Evolutionary conservation across 2,329 filamentous ascomycete genomes (phyloP).

Genomic region (Claviceps sp.): DNA sequence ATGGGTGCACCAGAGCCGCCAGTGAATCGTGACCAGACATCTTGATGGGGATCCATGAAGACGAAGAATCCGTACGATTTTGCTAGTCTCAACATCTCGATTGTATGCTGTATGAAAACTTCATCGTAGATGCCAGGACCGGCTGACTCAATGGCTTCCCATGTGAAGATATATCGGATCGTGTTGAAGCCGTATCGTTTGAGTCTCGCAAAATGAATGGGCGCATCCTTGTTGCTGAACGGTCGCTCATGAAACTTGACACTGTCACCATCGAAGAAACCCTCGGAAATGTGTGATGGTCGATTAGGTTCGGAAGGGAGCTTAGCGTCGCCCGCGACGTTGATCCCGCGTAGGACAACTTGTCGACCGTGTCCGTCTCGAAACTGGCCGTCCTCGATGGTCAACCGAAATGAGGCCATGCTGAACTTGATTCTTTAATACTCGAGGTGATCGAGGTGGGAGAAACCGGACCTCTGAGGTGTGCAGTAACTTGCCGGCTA

Average conservation of each 20-base stretch:
- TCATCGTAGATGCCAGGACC: conserved; percentile 91
- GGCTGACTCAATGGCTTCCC: conserved; percentile 93
- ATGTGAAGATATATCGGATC: conserved; percentile 92
- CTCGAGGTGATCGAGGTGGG: background rate
- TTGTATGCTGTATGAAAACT: conserved; percentile 82
- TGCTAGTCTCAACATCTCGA: conserved; percentile 68
- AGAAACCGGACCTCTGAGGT: background rate
- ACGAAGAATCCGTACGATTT: conserved; percentile 89
- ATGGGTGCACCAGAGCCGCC: conserved; percentile 92
- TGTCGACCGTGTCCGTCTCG: conserved; percentile 71
- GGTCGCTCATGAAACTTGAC: conserved; percentile 82
- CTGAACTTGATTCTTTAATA: background rate
- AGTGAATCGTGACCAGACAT: conserved; percentile 93
- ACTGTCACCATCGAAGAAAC: conserved; percentile 87
- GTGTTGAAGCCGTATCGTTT: conserved; percentile 91
- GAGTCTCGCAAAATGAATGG: conserved; percentile 72
- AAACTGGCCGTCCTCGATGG: conserved; percentile 76
- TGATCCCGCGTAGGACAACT: conserved; percentile 84
- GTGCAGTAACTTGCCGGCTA: background rate
- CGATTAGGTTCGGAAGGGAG: conserved; percentile 69
- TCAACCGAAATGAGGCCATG: conserved; percentile 66
- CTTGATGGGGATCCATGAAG: conserved; percentile 98
- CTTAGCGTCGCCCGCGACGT: conserved; percentile 83
- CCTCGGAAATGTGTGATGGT: conserved; percentile 62
- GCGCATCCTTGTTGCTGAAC: conserved; percentile 71